Evolutionary conservation across 805 yeast genomes (phyloP).

Genomic region (Starmera quercuum): DNA sequence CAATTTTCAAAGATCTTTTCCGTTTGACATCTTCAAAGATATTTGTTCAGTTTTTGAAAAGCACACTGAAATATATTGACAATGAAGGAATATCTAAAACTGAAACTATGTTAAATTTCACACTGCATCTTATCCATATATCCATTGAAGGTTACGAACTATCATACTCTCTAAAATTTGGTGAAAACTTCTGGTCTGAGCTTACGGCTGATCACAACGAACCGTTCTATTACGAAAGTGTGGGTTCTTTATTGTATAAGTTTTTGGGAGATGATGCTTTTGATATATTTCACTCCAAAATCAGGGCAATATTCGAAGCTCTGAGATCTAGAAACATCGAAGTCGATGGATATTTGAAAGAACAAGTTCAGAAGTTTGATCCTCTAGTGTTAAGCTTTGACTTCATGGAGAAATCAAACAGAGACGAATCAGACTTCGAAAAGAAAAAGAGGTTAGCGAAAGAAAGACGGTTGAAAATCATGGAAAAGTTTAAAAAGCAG

Average conservation of each 20-base stretch:
- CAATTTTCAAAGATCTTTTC: conserved; percentile 37
- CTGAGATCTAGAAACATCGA: conserved; percentile 21
- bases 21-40: conserved; percentile 43
- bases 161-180: conserved; percentile 20
- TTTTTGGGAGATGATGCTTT: conserved; percentile 35
- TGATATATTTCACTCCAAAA: conserved; percentile 40
- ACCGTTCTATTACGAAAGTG: conserved; percentile 28
- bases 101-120: conserved; percentile 52
- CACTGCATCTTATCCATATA: conserved; percentile 64
- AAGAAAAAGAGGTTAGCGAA: conserved; percentile 63
- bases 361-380: conserved; percentile 30
- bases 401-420: background rate
- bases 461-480: conserved; percentile 57
- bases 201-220: conserved; percentile 29
- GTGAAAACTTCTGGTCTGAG: conserved; percentile 28
- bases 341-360: conserved; percentile 22
- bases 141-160: conserved; percentile 31
- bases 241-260: conserved; percentile 30
- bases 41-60: conserved; percentile 47
- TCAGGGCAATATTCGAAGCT: conserved; percentile 44
- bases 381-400: conserved; percentile 6
- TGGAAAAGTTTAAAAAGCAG: conserved; percentile 75
- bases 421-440: conserved; percentile 31
- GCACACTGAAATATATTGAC: conserved; percentile 32
- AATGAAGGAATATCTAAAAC: conserved; percentile 30